Conservation (phyloP, 345 rosid genomes). For the Eucalyptus tenuipes region DNA sequence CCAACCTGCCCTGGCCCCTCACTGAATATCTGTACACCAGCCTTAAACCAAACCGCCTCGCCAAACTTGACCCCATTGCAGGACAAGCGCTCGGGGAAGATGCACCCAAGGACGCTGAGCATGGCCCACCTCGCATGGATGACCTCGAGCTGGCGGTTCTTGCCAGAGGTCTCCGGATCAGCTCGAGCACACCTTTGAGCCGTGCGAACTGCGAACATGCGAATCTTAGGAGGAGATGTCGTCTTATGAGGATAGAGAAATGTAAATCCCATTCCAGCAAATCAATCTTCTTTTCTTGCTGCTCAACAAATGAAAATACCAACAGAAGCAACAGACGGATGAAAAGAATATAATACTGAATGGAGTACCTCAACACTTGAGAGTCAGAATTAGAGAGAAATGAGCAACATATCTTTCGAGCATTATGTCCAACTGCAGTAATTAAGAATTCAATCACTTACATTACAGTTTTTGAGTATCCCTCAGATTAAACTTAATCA, state of each 20-base stretch:
- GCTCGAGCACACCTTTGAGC: background rate
- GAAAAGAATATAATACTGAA: background rate
- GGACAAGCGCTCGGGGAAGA: background rate
- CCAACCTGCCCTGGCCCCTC: background rate
- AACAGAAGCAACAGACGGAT: background rate
- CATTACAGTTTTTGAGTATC: background rate
- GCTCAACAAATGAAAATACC: background rate
- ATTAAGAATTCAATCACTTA: background rate
- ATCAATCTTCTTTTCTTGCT: background rate
- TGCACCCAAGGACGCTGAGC: background rate
- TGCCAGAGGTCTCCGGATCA: background rate
- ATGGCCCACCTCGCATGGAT: background rate
- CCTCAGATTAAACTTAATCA: background rate
- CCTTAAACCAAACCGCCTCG: slow-evolving; percentile 1
- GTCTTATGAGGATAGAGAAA: background rate
- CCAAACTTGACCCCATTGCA: background rate
- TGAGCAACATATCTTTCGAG: background rate
- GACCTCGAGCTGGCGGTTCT: background rate
- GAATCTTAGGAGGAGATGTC: background rate
- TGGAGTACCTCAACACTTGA: background rate
- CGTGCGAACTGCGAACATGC: background rate
- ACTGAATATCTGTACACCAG: background rate
- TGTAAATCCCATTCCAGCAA: background rate
- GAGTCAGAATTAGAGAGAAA: background rate
- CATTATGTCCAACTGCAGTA: background rate